A percentile compares a stretch with the other conserved stretches of the same genome.
Conservation (phyloP, 306 rosid species). For the Quillaja saponaria region DNA sequence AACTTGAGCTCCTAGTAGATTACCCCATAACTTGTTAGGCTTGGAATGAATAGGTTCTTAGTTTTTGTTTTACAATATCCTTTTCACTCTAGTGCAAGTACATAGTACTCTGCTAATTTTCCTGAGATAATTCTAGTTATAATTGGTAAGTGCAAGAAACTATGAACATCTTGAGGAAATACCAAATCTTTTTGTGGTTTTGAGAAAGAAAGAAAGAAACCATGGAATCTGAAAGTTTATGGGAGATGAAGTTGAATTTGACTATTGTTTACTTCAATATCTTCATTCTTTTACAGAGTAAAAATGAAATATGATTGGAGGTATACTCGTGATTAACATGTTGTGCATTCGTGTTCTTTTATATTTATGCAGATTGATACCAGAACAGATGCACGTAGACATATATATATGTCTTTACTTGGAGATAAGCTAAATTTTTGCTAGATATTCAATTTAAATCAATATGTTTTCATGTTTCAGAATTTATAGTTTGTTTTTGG, state of each 20-base stretch:
- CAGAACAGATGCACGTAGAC: too few species aligned
- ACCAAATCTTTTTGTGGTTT: constrained; percentile 1
- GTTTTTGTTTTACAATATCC: constrained; percentile 33
- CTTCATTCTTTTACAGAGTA: too few species aligned
- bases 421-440: too few species aligned
- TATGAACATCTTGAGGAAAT: constrained; percentile 12
- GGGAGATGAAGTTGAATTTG: background rate
- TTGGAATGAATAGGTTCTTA: constrained; percentile 48
- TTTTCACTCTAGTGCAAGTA: constrained; percentile 43
- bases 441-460: too few species aligned
- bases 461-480: too few species aligned
- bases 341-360: too few species aligned
- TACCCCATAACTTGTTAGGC: constrained; percentile 40
- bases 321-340: too few species aligned
- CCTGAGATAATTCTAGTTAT: constrained; percentile 30
- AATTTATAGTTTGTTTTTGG: too few species aligned
- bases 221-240: background rate
- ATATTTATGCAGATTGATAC: too few species aligned
- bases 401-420: too few species aligned
- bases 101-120: constrained; percentile 35
- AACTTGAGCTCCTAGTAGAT: constrained; percentile 34
- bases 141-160: constrained; percentile 21
- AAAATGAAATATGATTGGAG: too few species aligned
- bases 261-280: too few species aligned
- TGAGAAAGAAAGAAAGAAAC: background rate